Conservation (phyloP, 2,329 filamentous ascomycete genomes). For the Botrytis byssoidea region DNA sequence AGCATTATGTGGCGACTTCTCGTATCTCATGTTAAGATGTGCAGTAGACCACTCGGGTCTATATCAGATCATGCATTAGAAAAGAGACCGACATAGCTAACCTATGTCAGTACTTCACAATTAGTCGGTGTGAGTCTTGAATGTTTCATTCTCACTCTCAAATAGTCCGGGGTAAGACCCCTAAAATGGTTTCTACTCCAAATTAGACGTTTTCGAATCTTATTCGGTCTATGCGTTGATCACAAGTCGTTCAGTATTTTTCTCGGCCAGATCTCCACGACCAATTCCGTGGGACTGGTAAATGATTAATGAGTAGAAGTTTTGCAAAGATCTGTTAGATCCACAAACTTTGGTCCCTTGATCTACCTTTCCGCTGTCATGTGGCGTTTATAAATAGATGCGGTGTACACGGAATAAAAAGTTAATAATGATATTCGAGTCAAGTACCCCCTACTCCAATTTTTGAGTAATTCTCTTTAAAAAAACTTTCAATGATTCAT, state of each 20-base stretch:
- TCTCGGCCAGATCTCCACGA: background rate
- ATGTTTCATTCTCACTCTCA: background rate
- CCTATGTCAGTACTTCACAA: background rate
- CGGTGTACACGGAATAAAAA: background rate
- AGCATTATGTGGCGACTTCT: constrained; percentile 4
- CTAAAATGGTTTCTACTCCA: background rate
- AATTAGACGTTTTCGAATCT: background rate
- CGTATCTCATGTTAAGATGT: background rate
- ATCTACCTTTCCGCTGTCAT: background rate
- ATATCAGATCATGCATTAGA: background rate
- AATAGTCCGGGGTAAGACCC: constrained; percentile 5
- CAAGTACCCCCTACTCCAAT: background rate
- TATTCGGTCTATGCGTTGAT: constrained; percentile 3
- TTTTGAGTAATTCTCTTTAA: background rate
- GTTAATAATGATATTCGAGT: background rate
- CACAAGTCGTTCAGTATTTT: background rate
- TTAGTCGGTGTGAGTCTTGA: background rate
- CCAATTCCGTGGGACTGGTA: background rate
- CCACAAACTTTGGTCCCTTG: constrained; percentile 1
- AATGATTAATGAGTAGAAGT: background rate
- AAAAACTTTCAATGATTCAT: background rate
- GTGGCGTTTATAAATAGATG: background rate
- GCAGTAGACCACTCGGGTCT: background rate
- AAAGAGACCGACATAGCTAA: background rate
- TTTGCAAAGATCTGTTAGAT: background rate